phyloP scores from a whole-genome alignment of 2,329 filamentous ascomycete genomes.

The Calonectria crousiana region DNA sequence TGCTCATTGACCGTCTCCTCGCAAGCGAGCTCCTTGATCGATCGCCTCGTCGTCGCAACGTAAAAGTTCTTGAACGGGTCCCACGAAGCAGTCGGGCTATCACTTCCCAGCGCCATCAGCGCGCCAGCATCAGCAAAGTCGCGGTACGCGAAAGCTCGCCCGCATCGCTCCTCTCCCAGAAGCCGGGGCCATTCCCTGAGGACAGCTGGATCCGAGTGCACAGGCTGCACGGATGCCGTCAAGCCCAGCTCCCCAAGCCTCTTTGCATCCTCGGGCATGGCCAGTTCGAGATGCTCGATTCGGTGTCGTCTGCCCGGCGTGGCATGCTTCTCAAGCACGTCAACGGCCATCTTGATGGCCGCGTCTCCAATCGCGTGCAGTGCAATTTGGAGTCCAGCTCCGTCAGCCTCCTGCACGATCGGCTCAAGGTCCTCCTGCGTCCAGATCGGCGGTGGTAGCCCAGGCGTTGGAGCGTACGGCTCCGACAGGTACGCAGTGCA shows the following conservation, averaged over 20 bases:
- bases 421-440: conserved; percentile 61
- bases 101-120: conserved; percentile 65
- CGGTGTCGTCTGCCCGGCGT: conserved; percentile 63
- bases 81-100: conserved; percentile 69
- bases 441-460: conserved; percentile 63
- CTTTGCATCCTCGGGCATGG: conserved; percentile 63
- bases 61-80: conserved; percentile 66
- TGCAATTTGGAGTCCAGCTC: conserved; percentile 66
- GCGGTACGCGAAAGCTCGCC: conserved; percentile 71
- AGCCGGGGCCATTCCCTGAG: conserved; percentile 68
- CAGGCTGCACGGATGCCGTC: conserved; percentile 66
- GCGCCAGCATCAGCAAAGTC: conserved; percentile 69
- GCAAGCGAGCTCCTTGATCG: conserved; percentile 57
- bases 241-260: conserved; percentile 67
- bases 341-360: conserved; percentile 65
- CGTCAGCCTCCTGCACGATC: conserved; percentile 63
- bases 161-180: conserved; percentile 63
- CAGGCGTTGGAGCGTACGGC: conserved; percentile 48
- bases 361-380: conserved; percentile 74
- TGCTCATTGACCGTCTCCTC: conserved; percentile 59
- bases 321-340: conserved; percentile 57
- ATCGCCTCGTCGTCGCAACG: conserved; percentile 64
- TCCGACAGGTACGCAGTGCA: conserved; percentile 23
- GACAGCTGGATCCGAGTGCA: conserved; percentile 68
- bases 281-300: conserved; percentile 72